Conservation (phyloP, 2,329 filamentous ascomycete genomes). For the Scortechinia acanthostroma region DNA sequence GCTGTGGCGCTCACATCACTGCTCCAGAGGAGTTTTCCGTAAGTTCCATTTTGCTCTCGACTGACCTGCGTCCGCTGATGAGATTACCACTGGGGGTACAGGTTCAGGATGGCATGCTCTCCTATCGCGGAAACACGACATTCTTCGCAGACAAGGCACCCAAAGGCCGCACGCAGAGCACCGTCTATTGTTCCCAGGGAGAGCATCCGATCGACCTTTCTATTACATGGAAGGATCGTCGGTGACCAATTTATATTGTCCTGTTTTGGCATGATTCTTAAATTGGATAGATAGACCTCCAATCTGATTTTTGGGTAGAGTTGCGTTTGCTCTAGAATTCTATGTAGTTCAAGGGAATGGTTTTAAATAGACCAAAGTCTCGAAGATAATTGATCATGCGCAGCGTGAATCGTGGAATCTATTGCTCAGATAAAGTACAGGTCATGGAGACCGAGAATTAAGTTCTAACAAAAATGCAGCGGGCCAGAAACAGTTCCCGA, state of each 20-base stretch:
- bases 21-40: neutral
- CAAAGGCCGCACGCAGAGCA: conserved; percentile 20
- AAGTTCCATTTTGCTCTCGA: neutral
- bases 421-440: too few relatives aligned
- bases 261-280: too few relatives aligned
- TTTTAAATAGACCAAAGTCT: too few relatives aligned
- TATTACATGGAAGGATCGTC: conserved; percentile 17
- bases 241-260: conserved; percentile 3
- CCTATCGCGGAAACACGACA: conserved; percentile 19
- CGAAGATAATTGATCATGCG: too few relatives aligned
- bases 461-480: too few relatives aligned
- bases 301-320: too few relatives aligned
- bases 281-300: too few relatives aligned
- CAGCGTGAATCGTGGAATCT: too few relatives aligned
- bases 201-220: conserved; percentile 20
- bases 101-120: conserved; percentile 19
- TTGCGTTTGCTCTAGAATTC: neutral
- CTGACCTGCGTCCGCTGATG: neutral
- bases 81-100: conserved; percentile 6
- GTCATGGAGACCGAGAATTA: too few relatives aligned
- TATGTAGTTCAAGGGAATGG: neutral
- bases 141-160: conserved; percentile 26
- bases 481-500: too few relatives aligned
- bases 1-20: neutral
- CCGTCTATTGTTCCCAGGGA: conserved; percentile 17